phyloP scores from a whole-genome alignment of 2,329 filamentous ascomycete species.

The Paradendryphiella salina region DNA sequence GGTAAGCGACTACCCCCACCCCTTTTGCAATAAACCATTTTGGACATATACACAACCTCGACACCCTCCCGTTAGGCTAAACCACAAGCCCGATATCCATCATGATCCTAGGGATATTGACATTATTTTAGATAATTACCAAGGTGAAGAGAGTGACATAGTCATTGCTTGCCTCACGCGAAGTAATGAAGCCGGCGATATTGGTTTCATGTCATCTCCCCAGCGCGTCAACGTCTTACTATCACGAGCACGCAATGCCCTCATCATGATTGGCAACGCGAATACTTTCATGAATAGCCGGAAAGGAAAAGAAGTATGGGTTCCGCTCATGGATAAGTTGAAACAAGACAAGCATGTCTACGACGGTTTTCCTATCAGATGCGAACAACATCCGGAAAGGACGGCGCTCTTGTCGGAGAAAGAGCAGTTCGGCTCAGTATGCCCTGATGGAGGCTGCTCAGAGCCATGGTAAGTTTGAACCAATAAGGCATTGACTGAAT shows the following conservation, averaged over 20 bases:
- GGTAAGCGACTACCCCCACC: constrained; percentile 52
- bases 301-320: constrained; percentile 63
- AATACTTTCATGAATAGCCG: constrained; percentile 65
- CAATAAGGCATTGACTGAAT: not conserved
- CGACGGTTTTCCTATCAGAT: constrained; percentile 45
- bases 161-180: constrained; percentile 69
- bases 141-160: constrained; percentile 76
- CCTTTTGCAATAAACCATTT: not conserved
- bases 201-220: constrained; percentile 69
- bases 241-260: constrained; percentile 65
- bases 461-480: constrained; percentile 60
- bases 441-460: constrained; percentile 71
- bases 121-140: constrained; percentile 66
- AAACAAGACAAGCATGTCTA: constrained; percentile 54
- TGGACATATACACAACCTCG: not conserved
- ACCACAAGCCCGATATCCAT: too few species aligned
- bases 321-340: constrained; percentile 60
- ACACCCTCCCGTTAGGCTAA: too few species aligned
- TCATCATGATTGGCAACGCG: constrained; percentile 73
- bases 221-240: constrained; percentile 72
- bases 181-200: constrained; percentile 65
- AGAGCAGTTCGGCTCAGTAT: constrained; percentile 63
- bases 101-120: not conserved
- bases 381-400: constrained; percentile 43
- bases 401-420: constrained; percentile 53